A percentile compares a stretch with the other conserved stretches of the same genome.
Evolutionary conservation across 371 early-diverging fungal genomes (phyloP).

Genomic region (Mortierella polycephala): DNA sequence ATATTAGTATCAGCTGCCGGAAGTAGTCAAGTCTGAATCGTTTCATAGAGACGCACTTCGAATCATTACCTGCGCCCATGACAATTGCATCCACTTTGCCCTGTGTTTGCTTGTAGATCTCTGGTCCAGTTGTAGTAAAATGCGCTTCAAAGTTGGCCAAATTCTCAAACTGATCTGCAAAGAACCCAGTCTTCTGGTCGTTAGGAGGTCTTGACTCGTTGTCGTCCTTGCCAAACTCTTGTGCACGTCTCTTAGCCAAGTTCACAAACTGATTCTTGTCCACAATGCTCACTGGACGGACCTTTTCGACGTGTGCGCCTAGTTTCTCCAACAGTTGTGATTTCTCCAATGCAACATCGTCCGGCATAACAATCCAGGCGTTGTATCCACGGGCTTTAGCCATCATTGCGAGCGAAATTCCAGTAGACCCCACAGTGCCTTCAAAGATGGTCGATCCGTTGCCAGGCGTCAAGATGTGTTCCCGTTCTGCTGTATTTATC

Average conservation of each 20-base stretch:
- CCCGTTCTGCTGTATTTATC: constrained; percentile 80
- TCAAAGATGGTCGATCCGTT: constrained; percentile 87
- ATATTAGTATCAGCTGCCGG: not conserved
- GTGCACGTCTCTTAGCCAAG: constrained; percentile 81
- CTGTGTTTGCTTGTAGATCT: constrained; percentile 81
- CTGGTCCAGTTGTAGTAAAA: constrained; percentile 89
- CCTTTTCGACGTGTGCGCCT: constrained; percentile 92
- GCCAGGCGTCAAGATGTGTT: constrained; percentile 71
- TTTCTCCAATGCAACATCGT: constrained; percentile 93
- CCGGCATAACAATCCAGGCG: constrained; percentile 96
- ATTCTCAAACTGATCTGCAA: constrained; percentile 97
- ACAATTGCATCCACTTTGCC: constrained; percentile 86
- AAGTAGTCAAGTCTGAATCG: not conserved
- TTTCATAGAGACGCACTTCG: too few relatives aligned
- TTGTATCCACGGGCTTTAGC: constrained; percentile 88
- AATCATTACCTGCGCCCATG: constrained; percentile 74
- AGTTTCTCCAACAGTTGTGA: constrained; percentile 82
- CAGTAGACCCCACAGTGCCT: constrained; percentile 93
- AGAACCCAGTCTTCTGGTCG: constrained; percentile 65
- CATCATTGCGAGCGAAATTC: constrained; percentile 87
- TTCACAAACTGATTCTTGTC: constrained; percentile 94
- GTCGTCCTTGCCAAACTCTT: constrained; percentile 63
- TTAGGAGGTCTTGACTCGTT: constrained; percentile 21
- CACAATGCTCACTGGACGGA: constrained; percentile 92
- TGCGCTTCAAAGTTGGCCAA: constrained; percentile 85